Evolutionary conservation across 768 basidiomycete species (phyloP).

Genomic region (Macrolepiota dolichaula): DNA sequence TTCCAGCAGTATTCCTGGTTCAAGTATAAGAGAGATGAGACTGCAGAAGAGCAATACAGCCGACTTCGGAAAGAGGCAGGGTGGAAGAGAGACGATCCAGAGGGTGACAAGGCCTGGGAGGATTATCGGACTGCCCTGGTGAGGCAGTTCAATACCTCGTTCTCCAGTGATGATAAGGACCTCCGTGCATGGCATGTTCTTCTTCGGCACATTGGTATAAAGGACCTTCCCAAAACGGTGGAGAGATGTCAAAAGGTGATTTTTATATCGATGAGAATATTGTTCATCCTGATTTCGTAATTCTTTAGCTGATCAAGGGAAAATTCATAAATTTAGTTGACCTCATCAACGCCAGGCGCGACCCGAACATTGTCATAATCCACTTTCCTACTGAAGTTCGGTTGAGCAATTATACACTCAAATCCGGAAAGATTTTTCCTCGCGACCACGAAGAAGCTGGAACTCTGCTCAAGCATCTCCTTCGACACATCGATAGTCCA

Average conservation of each 20-base stretch:
- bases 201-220: background rate
- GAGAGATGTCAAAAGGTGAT: background rate
- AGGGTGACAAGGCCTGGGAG: slow-evolving; percentile 2
- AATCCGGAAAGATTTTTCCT: background rate
- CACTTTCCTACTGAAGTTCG: background rate
- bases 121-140: slow-evolving; percentile 3
- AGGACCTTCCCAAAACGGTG: background rate
- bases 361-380: background rate
- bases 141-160: background rate
- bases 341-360: slow-evolving; percentile 3
- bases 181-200: slow-evolving; percentile 8
- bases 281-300: background rate
- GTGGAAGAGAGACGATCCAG: background rate
- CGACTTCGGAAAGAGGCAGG: background rate
- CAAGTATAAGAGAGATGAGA: background rate
- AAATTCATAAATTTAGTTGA: slow-evolving; percentile 16
- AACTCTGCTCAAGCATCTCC: background rate
- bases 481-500: background rate
- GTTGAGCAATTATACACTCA: slow-evolving; percentile 8
- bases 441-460: background rate
- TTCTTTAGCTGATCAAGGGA: slow-evolving; percentile 2
- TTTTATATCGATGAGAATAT: background rate
- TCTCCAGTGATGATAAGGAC: background rate
- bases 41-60: slow-evolving; percentile 3
- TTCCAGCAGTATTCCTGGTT: too few relatives aligned